phyloP scores from a whole-genome alignment of 78 protist genomes.

The Isochrysis galbana region DNA sequence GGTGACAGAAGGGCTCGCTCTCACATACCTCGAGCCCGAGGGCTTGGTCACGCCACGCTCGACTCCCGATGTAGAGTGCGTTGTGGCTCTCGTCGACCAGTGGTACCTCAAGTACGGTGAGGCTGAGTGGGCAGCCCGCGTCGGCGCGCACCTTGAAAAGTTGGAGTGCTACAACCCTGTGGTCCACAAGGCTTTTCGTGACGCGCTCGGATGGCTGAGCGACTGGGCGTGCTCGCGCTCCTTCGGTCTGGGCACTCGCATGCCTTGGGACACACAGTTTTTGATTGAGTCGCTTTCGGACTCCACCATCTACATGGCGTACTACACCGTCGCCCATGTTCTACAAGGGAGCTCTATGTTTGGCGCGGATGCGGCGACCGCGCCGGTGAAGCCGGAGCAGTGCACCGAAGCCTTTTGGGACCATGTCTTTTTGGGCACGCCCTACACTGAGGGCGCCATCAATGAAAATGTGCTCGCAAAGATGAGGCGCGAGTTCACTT shows the following conservation, averaged over 20 bases:
- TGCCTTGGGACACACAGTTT: conserved; percentile 41
- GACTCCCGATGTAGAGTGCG: conserved; percentile 93
- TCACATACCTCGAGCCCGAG: conserved; percentile 94
- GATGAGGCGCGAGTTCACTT: conserved; percentile 83
- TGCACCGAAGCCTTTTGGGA: conserved; percentile 64
- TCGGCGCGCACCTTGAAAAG: conserved; percentile 42
- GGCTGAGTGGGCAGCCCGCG: conserved; percentile 80
- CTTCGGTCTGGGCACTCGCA: conserved; percentile 85
- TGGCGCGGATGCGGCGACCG: background rate
- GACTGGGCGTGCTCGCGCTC: conserved; percentile 99
- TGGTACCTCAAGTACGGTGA: conserved; percentile 98
- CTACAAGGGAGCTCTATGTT: conserved; percentile 72
- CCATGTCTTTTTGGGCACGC: conserved; percentile 48
- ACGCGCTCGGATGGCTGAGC: conserved; percentile 70
- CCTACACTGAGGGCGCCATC: background rate
- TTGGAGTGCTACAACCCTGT: conserved; percentile 58
- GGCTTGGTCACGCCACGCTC: conserved; percentile 90
- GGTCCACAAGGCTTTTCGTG: conserved; percentile 52
- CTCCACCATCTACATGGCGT: conserved; percentile 99
- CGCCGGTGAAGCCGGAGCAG: conserved; percentile 61
- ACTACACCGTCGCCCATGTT: conserved; percentile 96
- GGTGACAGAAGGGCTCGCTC: conserved; percentile 45
- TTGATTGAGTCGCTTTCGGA: conserved; percentile 99
- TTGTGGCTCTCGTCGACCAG: conserved; percentile 95
- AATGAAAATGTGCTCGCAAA: conserved; percentile 31